Percentiles rank a stretch among this genome's conserved stretches.
Evolutionary conservation across 2,329 filamentous ascomycete genomes (phyloP).

Genomic region (Didymella segeticola): DNA sequence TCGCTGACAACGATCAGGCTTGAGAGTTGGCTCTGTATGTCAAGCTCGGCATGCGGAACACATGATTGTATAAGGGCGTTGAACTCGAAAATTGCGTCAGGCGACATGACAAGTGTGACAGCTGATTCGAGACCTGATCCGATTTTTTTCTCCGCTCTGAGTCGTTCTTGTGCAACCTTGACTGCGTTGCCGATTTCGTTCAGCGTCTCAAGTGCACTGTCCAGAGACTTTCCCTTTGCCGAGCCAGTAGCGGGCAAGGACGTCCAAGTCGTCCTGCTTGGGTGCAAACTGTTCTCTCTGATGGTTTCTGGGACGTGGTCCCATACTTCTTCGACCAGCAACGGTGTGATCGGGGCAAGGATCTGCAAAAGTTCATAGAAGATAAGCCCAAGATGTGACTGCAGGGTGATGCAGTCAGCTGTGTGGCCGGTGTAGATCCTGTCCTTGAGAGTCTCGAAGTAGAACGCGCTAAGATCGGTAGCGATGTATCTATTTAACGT

Average conservation of each 20-base stretch:
- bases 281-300: constrained; percentile 46
- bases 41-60: constrained; percentile 2
- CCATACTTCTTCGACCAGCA: constrained; percentile 90
- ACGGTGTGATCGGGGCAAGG: constrained; percentile 79
- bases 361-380: constrained; percentile 77
- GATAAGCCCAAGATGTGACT: constrained; percentile 66
- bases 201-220: constrained; percentile 46
- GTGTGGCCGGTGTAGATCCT: constrained; percentile 83
- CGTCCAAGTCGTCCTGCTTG: constrained; percentile 34
- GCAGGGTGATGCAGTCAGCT: constrained; percentile 64
- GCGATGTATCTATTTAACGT: constrained; percentile 82
- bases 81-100: neutral
- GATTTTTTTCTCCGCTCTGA: constrained; percentile 72
- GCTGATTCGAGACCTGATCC: constrained; percentile 82
- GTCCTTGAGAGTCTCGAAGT: constrained; percentile 92
- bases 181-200: constrained; percentile 67
- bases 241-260: constrained; percentile 22
- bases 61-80: constrained; percentile 2
- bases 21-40: constrained; percentile 42
- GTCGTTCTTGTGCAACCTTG: constrained; percentile 77
- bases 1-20: constrained; percentile 54
- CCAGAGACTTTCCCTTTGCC: constrained; percentile 25
- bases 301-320: constrained; percentile 73
- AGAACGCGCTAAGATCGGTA: constrained; percentile 87
- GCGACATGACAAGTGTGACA: constrained; percentile 55